Evolutionary conservation across 2,329 filamentous ascomycete genomes (phyloP), one percentile per base, ranked within the genome.

Genomic region (Aureobasidium sp.): DNA sequence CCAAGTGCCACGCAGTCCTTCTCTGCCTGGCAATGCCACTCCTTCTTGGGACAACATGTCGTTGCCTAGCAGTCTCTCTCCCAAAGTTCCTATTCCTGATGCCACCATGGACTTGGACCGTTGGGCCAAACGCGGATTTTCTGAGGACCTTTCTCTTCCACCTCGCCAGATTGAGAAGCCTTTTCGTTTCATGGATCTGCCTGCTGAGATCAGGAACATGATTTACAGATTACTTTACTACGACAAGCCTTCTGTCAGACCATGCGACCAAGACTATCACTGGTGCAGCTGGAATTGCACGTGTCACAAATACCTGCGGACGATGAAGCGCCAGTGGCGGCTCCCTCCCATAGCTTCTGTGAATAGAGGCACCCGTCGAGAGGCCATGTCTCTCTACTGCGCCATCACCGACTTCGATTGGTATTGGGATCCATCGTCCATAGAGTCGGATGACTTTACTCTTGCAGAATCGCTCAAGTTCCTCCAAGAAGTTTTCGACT

Each of bases 131-230:
- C 52, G 52, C 9, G 39, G 39, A 6, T 34, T 34, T 7, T 56
- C 37, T n/a, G 39, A 56, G n/a, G 52, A 46, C 20, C 39, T 39
- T 4, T 9, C 39, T 15, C 23, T 56, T 6, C 52, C 36, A 5
- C 39, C 52, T 42, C 37, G 36, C 20, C 53, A 36, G 41, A 36
- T 34, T 34, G 39, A 46, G 41, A 46, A 46, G 10, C 39, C 53
- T 20, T 57, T 57, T 7, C 26, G 53, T 10, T 57, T 57, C 8
- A 5, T 57, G 27, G 53, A 57, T 36, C 12, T 57, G 10, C 53
- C 53, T 46, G 39, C 39, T 46, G 53, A 57, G 53, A 20, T 57
- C 8, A 8, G 53, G 8, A 57, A 46, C 27, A 57, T 57, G 26
- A 36, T 57, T 17, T 57, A 57, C 32, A n/a, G 36, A 20, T 6